Evolutionary conservation across 139 green algal genomes (phyloP).

Genomic region (Penium margaritaceum): DNA sequence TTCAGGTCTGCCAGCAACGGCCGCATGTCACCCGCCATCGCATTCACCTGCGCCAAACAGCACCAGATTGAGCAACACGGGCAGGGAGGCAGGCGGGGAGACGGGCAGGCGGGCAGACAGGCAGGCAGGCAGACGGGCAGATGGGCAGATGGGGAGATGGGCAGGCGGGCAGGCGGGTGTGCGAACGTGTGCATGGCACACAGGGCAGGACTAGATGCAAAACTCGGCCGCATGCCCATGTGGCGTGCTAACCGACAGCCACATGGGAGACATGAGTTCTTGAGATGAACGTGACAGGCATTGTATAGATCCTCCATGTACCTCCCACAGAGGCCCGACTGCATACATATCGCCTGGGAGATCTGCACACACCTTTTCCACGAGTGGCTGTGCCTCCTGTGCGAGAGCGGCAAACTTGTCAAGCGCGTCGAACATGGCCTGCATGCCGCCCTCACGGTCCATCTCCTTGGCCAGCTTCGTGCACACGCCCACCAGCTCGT

Average conservation of each 20-base stretch:
- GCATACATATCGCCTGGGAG: not conserved
- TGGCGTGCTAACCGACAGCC: not conserved
- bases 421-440: constrained; percentile 74
- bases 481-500: constrained; percentile 93
- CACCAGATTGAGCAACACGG: not conserved
- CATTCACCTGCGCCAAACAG: constrained; percentile 31
- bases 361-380: constrained; percentile 41
- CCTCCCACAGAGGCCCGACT: not conserved
- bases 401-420: constrained; percentile 62
- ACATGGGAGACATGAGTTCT: not conserved
- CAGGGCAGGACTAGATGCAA: not conserved
- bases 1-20: constrained; percentile 49
- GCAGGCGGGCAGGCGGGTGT: not conserved
- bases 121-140: too few species aligned
- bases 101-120: too few species aligned
- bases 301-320: not conserved
- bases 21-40: constrained; percentile 43
- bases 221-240: not conserved
- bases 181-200: not conserved
- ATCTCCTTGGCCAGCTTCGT: constrained; percentile 82
- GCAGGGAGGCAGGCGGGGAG: not conserved
- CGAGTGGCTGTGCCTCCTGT: constrained; percentile 64
- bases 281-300: not conserved
- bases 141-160: not conserved
- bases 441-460: constrained; percentile 68